Evolutionary conservation across 768 basidiomycete species (phyloP).

Genomic region (Pisolithus albus): DNA sequence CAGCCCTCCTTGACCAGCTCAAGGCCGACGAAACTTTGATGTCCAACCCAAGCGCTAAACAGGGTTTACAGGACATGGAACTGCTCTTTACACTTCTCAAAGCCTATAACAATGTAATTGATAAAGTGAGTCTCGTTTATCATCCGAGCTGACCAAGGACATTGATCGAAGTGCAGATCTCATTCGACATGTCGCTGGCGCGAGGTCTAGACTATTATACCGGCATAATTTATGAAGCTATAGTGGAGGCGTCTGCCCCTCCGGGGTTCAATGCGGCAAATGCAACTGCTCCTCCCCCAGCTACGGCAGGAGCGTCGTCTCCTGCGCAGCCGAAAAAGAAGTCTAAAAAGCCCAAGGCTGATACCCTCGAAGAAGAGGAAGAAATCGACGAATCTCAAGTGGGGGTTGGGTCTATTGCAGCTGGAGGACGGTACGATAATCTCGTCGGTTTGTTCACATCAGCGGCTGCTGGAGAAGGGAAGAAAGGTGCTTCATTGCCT

Average conservation of each 20-base stretch:
- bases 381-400: conserved; percentile 90
- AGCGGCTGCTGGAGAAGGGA: conserved; percentile 69
- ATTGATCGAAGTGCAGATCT: conserved; percentile 49
- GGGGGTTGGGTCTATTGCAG: conserved; percentile 98
- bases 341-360: conserved; percentile 36
- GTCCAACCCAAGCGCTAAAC: conserved; percentile 66
- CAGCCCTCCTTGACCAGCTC: conserved; percentile 66
- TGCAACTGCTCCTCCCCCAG: conserved; percentile 36
- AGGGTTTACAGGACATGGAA: conserved; percentile 82
- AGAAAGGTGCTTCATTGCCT: conserved; percentile 62
- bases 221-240: conserved; percentile 95
- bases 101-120: conserved; percentile 68
- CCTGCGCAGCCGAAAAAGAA: conserved; percentile 32
- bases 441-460: conserved; percentile 90
- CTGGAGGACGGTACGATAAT: conserved; percentile 93
- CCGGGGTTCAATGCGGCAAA: conserved; percentile 63
- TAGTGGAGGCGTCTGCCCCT: conserved; percentile 89
- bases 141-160: background rate
- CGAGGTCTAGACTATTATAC: conserved; percentile 98
- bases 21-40: conserved; percentile 56
- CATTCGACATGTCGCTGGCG: conserved; percentile 96
- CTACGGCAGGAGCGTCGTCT: conserved; percentile 21
- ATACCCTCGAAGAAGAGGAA: conserved; percentile 54
- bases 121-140: conserved; percentile 48
- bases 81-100: conserved; percentile 76